Conservation (phyloP, 2,329 filamentous ascomycete genomes). For the Apiospora hydei region DNA sequence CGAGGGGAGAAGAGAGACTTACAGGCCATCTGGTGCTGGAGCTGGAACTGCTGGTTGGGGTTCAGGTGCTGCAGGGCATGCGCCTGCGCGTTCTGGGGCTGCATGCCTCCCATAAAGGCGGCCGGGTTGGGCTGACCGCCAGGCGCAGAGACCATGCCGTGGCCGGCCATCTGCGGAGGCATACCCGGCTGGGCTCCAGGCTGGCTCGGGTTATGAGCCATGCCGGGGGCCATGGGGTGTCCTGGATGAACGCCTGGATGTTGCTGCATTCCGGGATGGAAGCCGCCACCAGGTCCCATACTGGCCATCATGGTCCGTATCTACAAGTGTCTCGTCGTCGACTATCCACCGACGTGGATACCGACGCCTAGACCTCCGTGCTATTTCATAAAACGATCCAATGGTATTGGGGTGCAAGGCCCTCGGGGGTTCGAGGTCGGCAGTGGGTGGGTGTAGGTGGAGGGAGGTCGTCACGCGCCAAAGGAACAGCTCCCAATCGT, state of each 20-base stretch:
- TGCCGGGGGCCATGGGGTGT: constrained; percentile 68
- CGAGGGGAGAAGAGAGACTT: constrained; percentile 29
- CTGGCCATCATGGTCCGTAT: constrained; percentile 71
- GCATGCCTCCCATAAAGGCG: constrained; percentile 80
- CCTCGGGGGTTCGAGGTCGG: constrained; percentile 29
- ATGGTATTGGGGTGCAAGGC: background rate
- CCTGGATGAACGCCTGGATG: constrained; percentile 73
- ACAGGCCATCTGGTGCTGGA: constrained; percentile 44
- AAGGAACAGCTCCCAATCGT: constrained; percentile 11
- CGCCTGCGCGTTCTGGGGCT: constrained; percentile 68
- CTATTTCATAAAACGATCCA: constrained; percentile 53
- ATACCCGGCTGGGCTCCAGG: constrained; percentile 72
- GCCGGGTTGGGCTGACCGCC: constrained; percentile 76
- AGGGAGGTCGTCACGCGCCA: background rate
- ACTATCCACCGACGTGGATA: constrained; percentile 67
- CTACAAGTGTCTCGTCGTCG: constrained; percentile 43
- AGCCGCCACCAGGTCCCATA: constrained; percentile 65
- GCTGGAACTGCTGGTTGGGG: constrained; percentile 60
- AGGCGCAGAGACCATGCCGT: constrained; percentile 75
- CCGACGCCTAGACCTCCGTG: constrained; percentile 54
- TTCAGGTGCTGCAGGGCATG: constrained; percentile 78
- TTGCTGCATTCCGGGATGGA: constrained; percentile 75
- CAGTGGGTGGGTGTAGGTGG: background rate
- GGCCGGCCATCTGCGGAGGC: constrained; percentile 70
- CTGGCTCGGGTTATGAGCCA: constrained; percentile 74